Conservation (phyloP, 176 grass and related monocot species). For the Avena atlantica region DNA sequence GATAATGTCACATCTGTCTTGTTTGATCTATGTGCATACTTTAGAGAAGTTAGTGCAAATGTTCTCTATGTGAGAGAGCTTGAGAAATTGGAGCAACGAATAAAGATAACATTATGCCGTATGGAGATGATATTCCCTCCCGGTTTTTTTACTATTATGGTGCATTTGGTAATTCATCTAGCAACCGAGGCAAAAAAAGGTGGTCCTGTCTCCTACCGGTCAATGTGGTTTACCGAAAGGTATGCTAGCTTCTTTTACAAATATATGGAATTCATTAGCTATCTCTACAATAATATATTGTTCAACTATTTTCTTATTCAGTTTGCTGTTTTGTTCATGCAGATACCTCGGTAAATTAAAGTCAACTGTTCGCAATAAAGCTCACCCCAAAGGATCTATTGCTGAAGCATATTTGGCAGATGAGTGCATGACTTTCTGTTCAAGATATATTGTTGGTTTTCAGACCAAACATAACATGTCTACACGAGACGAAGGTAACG, state of each 20-base stretch:
- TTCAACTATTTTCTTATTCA: too few species aligned
- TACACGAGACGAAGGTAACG: background rate
- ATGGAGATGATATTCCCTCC: slow-evolving; percentile 2
- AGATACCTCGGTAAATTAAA: background rate
- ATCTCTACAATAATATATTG: too few species aligned
- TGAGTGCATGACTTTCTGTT: too few species aligned
- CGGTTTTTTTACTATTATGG: background rate
- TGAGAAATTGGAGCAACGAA: background rate
- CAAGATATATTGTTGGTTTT: too few species aligned
- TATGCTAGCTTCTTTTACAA: background rate
- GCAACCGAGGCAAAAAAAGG: background rate
- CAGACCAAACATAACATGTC: background rate
- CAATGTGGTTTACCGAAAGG: background rate
- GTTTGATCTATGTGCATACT: background rate
- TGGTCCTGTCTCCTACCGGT: background rate
- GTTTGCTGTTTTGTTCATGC: background rate
- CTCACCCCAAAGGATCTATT: too few species aligned
- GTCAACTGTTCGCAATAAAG: background rate
- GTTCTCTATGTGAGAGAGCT: background rate
- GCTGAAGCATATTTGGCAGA: too few species aligned
- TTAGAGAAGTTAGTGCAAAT: background rate
- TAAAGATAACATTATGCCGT: background rate
- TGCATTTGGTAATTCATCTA: background rate
- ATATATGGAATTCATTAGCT: too few species aligned
- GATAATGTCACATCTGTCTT: background rate